Evolutionary conservation across 257 asterid species (phyloP), one percentile per base, ranked within the genome.

Genomic region (Buddleja alternifolia): DNA sequence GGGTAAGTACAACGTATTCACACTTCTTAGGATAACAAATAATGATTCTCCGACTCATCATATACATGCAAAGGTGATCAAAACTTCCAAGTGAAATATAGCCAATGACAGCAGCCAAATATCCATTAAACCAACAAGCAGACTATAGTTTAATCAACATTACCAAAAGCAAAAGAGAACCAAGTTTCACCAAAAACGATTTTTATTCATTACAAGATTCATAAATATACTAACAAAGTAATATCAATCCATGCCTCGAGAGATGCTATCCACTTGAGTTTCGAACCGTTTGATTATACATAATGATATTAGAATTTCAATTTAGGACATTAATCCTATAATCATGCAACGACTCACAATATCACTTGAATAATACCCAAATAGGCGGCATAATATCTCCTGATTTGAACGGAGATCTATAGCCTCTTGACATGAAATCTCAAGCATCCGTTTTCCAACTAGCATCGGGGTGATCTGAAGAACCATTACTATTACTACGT

Each of bases 361-460:
- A 2, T 29, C 34, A 29, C 34, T 29, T 29, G 34, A 29, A 29
- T 5, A 29, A 5, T 29, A 29, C 34, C 34, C 34, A 5, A 29
- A 29, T 29, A 29, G 5, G 34, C 5, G 5, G 34, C 34, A 29
- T 5, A 5, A 29, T 1, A 29, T 5, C 34, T 29, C 34, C 34
- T 5, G 34, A 29, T 29, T 5, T 54, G 73, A 63, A 23, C 25
- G 23, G 34, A 39, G 58, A 58, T 24, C 36, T 42, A 45, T 44
- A 57, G 39, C 66, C 41, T 17, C 68, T 41, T 17, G 23, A 40
- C 17, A 14, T 19, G 23, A 37, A 60, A 20, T 44, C 45, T 63
- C 66, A 72, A 63, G 68, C 68, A 42, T 72, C 78, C 4, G 78
- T 47, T 39, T 59, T 74, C 69, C 72, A 68, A 46, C 60, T 47